phyloP scores from a whole-genome alignment of 257 asterid species.

The Lavandula angustifolia region DNA sequence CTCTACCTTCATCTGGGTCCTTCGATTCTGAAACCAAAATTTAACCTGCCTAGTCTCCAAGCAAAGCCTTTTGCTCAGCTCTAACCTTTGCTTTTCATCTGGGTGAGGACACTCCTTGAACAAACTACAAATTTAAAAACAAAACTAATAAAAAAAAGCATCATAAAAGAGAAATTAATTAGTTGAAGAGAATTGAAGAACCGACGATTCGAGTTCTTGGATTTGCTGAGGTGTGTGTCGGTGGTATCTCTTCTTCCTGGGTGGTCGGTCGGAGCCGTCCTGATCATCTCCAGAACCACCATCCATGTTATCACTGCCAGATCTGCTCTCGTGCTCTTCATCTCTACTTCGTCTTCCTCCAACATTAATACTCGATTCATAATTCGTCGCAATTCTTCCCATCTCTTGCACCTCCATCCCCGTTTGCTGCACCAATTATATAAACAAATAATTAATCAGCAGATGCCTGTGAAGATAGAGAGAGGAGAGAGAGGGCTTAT shows the following conservation, averaged over 20 bases:
- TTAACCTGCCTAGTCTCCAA: slow-evolving; percentile 67
- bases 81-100: slow-evolving; percentile 58
- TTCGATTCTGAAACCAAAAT: slow-evolving; percentile 67
- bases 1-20: slow-evolving; percentile 65
- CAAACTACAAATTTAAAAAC: slow-evolving; percentile 31
- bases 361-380: slow-evolving; percentile 40
- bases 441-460: background rate
- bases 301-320: slow-evolving; percentile 89
- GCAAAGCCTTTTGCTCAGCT: slow-evolving; percentile 52
- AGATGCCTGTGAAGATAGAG: background rate
- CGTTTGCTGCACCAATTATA: slow-evolving; percentile 61
- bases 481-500: background rate
- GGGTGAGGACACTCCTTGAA: slow-evolving; percentile 71
- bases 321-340: slow-evolving; percentile 90
- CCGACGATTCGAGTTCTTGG: slow-evolving; percentile 90
- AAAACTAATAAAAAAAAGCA: background rate
- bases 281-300: slow-evolving; percentile 79
- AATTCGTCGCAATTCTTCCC: slow-evolving; percentile 49
- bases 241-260: slow-evolving; percentile 87
- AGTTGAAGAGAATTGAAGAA: background rate
- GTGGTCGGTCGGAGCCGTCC: slow-evolving; percentile 71
- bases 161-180: background rate
- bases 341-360: slow-evolving; percentile 73
- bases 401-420: slow-evolving; percentile 75
- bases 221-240: slow-evolving; percentile 99